phyloP scores from a whole-genome alignment of 2,329 filamentous ascomycete genomes.

The Pseudocercospora eumusae region DNA sequence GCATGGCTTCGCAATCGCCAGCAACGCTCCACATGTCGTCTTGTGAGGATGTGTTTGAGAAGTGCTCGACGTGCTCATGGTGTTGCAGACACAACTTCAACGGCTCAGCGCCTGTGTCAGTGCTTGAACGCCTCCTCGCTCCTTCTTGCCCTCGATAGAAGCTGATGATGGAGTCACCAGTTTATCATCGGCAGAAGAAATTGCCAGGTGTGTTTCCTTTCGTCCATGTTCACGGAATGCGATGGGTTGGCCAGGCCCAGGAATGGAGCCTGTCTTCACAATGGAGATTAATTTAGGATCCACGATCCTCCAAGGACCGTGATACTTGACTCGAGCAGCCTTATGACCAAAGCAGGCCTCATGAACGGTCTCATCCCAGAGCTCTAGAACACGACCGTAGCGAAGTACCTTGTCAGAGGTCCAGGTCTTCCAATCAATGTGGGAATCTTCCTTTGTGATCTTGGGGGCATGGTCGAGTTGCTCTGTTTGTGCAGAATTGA shows the following conservation, averaged over 20 bases:
- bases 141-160: constrained; percentile 30
- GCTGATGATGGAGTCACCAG: constrained; percentile 26
- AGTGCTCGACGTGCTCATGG: too few relatives aligned
- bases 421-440: constrained; percentile 62
- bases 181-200: constrained; percentile 28
- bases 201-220: constrained; percentile 15
- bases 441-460: constrained; percentile 64
- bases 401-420: constrained; percentile 57
- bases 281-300: neutral
- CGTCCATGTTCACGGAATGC: constrained; percentile 11
- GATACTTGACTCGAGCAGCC: constrained; percentile 28
- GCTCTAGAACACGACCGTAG: constrained; percentile 61
- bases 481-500: constrained; percentile 32
- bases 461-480: constrained; percentile 65
- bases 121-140: constrained; percentile 26
- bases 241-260: constrained; percentile 9
- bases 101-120: constrained; percentile 20
- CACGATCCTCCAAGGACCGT: constrained; percentile 29
- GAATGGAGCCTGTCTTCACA: neutral
- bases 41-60: too few relatives aligned
- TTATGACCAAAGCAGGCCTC: constrained; percentile 18
- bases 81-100: neutral
- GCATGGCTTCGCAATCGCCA: neutral
- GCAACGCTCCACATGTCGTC: too few relatives aligned
- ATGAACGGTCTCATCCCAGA: constrained; percentile 60